Evolutionary conservation across 169 alveolate genomes (phyloP).

Genomic region (Eimeria necatrix): DNA sequence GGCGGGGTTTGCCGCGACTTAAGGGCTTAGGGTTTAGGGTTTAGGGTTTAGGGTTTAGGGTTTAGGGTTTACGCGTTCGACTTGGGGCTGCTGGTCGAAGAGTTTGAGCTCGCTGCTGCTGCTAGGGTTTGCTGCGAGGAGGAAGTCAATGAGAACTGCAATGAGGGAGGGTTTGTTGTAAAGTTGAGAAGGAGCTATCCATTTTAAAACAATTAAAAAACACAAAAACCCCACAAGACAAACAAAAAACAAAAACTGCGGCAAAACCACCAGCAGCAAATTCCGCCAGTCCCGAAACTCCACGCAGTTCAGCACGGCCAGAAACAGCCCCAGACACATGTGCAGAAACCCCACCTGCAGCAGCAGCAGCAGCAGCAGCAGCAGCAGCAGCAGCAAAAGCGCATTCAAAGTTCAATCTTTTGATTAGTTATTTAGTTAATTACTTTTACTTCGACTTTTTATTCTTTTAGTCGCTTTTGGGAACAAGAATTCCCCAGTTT

Average conservation of each 20-base stretch:
- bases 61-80: slow-evolving; percentile 83
- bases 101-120: slow-evolving; percentile 58
- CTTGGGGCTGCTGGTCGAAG: slow-evolving; percentile 85
- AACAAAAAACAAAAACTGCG: slow-evolving; percentile 96
- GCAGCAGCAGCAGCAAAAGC: slow-evolving; percentile 13
- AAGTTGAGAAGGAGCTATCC: slow-evolving; percentile 91
- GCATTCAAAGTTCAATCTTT: too few species aligned
- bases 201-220: slow-evolving; percentile 95
- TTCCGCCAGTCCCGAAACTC: slow-evolving; percentile 93
- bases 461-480: too few species aligned
- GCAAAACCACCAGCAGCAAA: slow-evolving; percentile 97
- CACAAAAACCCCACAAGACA: slow-evolving; percentile 97
- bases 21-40: not conserved
- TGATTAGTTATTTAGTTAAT: too few species aligned
- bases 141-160: slow-evolving; percentile 40
- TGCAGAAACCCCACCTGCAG: not conserved
- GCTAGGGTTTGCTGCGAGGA: not conserved
- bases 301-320: slow-evolving; percentile 94
- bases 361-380: not conserved
- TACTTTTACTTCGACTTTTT: too few species aligned
- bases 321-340: slow-evolving; percentile 92
- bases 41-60: slow-evolving; percentile 16
- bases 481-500: too few species aligned
- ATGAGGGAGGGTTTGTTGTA: slow-evolving; percentile 82
- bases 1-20: not conserved